phyloP scores from a whole-genome alignment of 2,329 filamentous ascomycete genomes.

The Alternaria alternata region DNA sequence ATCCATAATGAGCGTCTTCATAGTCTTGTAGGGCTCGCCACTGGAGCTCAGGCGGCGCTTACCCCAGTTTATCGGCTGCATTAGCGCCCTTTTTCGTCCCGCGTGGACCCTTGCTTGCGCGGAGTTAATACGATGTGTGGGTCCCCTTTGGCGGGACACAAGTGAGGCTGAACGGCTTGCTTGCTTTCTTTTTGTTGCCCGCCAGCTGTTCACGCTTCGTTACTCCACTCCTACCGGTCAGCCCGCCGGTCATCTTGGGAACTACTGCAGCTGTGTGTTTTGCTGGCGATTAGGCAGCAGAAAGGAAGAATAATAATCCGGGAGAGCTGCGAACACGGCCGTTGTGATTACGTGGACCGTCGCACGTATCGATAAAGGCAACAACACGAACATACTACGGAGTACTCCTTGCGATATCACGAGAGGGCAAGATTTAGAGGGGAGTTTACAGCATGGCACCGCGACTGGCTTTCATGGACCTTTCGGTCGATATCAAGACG shows the following conservation, averaged over 20 bases:
- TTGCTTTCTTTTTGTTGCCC: conserved; percentile 15
- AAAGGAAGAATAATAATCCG: not conserved
- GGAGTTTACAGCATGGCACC: conserved; percentile 34
- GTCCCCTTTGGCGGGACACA: conserved; percentile 13
- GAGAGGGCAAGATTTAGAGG: not conserved
- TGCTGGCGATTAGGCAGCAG: not conserved
- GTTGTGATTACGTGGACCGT: not conserved
- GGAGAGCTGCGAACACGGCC: not conserved
- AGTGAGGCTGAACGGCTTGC: conserved; percentile 26
- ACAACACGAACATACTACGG: not conserved
- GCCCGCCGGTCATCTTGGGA: not conserved
- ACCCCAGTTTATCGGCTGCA: conserved; percentile 18
- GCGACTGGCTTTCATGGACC: conserved; percentile 42
- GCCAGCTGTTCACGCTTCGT: not conserved
- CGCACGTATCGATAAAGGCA: not conserved
- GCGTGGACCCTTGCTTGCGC: conserved; percentile 14
- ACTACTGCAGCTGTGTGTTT: not conserved
- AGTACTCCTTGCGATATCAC: not conserved
- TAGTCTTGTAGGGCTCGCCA: not conserved
- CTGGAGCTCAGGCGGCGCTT: not conserved
- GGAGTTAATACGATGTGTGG: conserved; percentile 2
- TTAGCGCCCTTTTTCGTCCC: conserved; percentile 5
- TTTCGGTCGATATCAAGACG: conserved; percentile 52
- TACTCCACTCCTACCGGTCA: conserved; percentile 20
- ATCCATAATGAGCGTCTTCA: too few relatives aligned